Percentiles rank a stretch among this genome's conserved stretches.
phyloP scores from a whole-genome alignment of 768 basidiomycete genomes.

The Lactifluus pinguis region DNA sequence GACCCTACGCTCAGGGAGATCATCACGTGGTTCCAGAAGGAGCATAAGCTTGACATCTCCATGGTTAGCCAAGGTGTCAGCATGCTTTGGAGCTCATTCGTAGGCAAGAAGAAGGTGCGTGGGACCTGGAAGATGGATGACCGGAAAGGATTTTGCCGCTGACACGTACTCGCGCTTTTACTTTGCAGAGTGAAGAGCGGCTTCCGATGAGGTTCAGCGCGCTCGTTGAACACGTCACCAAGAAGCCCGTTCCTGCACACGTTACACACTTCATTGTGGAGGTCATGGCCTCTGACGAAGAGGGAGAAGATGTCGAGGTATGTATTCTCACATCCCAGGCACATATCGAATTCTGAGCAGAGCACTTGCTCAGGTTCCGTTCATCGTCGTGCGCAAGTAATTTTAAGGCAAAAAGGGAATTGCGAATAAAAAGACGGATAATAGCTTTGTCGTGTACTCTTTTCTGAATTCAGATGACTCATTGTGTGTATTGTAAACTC shows the following conservation, averaged over 20 bases:
- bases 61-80: slow-evolving; percentile 98
- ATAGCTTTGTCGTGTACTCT: slow-evolving; percentile 5
- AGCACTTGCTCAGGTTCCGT: slow-evolving; percentile 51
- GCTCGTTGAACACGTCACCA: slow-evolving; percentile 88
- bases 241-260: slow-evolving; percentile 83
- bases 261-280: slow-evolving; percentile 83
- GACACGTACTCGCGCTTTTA: background rate
- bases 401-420: background rate
- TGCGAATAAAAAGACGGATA: background rate
- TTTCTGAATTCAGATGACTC: background rate
- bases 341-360: slow-evolving; percentile 1
- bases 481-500: background rate
- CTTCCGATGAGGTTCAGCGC: slow-evolving; percentile 84
- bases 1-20: slow-evolving; percentile 86
- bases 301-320: slow-evolving; percentile 93
- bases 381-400: slow-evolving; percentile 67
- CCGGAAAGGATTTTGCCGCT: background rate
- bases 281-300: slow-evolving; percentile 88
- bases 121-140: background rate
- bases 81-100: slow-evolving; percentile 95
- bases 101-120: slow-evolving; percentile 85
- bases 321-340: slow-evolving; percentile 13
- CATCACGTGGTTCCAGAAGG: slow-evolving; percentile 70
- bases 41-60: slow-evolving; percentile 78
- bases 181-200: slow-evolving; percentile 72